A percentile compares a stretch with the other conserved stretches of the same genome.
Evolutionary conservation across 78 protist genomes (phyloP).

Genomic region (Dictyostelium brefeldianum): DNA sequence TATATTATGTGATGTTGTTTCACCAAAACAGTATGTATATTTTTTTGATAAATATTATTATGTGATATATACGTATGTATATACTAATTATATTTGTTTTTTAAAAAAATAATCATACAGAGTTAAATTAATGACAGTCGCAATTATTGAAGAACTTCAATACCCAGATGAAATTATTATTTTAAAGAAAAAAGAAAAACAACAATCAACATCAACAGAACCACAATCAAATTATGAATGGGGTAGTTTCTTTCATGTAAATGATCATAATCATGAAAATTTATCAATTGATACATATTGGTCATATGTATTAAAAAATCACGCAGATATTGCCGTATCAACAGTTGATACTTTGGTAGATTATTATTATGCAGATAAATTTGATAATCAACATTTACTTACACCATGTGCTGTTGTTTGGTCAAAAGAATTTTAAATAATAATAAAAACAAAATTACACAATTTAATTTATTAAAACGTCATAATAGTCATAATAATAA

Average conservation of each 20-base stretch:
- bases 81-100: background rate
- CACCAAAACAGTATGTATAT: slow-evolving; percentile 53
- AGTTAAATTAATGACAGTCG: slow-evolving; percentile 62
- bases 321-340: slow-evolving; percentile 49
- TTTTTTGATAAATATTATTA: background rate
- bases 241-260: slow-evolving; percentile 69
- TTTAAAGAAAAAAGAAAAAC: slow-evolving; percentile 7
- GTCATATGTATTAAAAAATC: slow-evolving; percentile 20
- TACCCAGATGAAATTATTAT: slow-evolving; percentile 53
- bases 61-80: background rate
- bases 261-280: background rate
- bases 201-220: background rate
- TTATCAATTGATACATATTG: slow-evolving; percentile 44
- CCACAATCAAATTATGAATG: slow-evolving; percentile 25
- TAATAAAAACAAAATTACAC: no score
- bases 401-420: slow-evolving; percentile 59
- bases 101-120: background rate
- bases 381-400: slow-evolving; percentile 20
- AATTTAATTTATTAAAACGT: no score
- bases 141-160: slow-evolving; percentile 60
- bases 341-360: slow-evolving; percentile 45
- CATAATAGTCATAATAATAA: no score
- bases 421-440: background rate
- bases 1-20: slow-evolving; percentile 50
- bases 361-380: slow-evolving; percentile 43